Evolutionary conservation across 2,329 filamentous ascomycete genomes (phyloP).

Genomic region (Ascochyta fabae): DNA sequence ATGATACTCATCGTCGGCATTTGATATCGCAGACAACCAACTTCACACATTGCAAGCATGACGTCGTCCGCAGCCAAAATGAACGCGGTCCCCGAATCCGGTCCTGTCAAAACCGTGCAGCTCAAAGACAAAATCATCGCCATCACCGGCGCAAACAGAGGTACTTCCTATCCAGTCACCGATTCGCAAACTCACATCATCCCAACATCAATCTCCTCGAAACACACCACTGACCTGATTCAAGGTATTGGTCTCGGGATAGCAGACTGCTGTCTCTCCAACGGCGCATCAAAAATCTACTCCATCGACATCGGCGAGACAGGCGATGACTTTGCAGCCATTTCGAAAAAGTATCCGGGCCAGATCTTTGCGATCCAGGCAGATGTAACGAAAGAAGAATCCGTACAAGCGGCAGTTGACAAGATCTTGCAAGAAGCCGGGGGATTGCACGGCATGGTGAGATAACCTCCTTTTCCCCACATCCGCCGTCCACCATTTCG

Average conservation of each 20-base stretch:
- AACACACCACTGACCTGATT: background rate
- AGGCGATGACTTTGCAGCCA: constrained; percentile 51
- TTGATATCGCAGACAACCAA: background rate
- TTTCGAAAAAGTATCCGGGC: constrained; percentile 50
- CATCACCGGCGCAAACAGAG: constrained; percentile 41
- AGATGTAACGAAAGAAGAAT: constrained; percentile 57
- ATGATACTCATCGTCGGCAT: background rate
- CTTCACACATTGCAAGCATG: constrained; percentile 9
- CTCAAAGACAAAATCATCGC: constrained; percentile 38
- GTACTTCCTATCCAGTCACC: constrained; percentile 7
- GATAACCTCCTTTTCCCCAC: no score
- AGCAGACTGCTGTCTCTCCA: constrained; percentile 56
- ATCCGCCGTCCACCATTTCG: no score
- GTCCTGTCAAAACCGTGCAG: constrained; percentile 34
- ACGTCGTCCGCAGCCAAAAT: constrained; percentile 22
- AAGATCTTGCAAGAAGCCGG: constrained; percentile 54
- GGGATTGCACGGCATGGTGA: constrained; percentile 57
- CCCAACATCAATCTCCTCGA: background rate
- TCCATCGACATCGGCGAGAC: constrained; percentile 55
- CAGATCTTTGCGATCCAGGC: constrained; percentile 53
- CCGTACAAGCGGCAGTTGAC: constrained; percentile 54
- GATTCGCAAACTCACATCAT: background rate
- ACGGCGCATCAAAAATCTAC: constrained; percentile 54
- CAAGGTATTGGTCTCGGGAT: constrained; percentile 55
- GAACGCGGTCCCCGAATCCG: constrained; percentile 14